Evolutionary conservation across 2,329 filamentous ascomycete genomes (phyloP).

Genomic region (Colletotrichum destructivum): DNA sequence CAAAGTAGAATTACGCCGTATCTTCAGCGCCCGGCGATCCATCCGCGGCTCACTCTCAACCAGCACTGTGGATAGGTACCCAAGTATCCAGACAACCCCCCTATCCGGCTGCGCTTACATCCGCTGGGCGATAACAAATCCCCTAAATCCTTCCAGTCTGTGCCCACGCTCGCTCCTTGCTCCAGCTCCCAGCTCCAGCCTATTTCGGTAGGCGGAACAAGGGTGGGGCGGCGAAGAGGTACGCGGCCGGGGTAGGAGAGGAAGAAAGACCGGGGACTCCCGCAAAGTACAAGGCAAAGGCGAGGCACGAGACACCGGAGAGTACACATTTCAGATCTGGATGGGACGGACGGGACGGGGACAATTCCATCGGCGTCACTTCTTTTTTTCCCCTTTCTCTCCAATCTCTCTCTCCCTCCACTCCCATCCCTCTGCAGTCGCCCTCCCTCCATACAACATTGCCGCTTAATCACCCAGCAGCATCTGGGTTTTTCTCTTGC

Average conservation of each 20-base stretch:
- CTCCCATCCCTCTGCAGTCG: not conserved
- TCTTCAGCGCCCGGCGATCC: no score
- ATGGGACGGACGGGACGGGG: not conserved
- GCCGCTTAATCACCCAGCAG: not conserved
- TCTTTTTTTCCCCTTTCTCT: slow-evolving; percentile 9
- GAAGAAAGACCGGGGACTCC: not conserved
- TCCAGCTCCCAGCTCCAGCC: slow-evolving; percentile 3
- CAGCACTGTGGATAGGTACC: no score
- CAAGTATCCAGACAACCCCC: slow-evolving; percentile 20
- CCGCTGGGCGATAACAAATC: slow-evolving; percentile 21
- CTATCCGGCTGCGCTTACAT: slow-evolving; percentile 37
- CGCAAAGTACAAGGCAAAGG: not conserved
- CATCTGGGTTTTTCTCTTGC: not conserved
- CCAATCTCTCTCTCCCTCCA: slow-evolving; percentile 9
- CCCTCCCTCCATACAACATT: slow-evolving; percentile 16
- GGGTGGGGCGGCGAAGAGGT: slow-evolving; percentile 16
- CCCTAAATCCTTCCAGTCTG: slow-evolving; percentile 26
- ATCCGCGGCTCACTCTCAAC: no score
- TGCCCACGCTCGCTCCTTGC: slow-evolving; percentile 22
- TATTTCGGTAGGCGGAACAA: slow-evolving; percentile 28
- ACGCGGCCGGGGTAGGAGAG: not conserved
- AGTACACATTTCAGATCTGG: slow-evolving; percentile 24
- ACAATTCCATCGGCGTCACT: slow-evolving; percentile 8
- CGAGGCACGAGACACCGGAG: slow-evolving; percentile 5
- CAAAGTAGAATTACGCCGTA: no score